Conservation (phyloP, 202 grass and related monocot species). For the Schoenoplectus tabernaemontani region DNA sequence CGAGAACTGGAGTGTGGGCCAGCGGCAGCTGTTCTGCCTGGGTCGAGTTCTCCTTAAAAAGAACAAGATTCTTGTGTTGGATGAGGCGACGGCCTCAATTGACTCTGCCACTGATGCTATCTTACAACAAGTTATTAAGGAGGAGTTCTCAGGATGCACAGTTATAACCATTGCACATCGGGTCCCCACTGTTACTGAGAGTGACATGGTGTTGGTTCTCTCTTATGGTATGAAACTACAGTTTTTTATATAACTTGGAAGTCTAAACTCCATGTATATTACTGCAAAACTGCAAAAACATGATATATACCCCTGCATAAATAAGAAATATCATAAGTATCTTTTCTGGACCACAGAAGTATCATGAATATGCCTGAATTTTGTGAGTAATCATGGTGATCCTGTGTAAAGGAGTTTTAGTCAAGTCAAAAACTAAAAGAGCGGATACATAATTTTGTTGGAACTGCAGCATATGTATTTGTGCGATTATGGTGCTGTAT, state of each 20-base stretch:
- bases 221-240: constrained; percentile 55
- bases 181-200: constrained; percentile 72
- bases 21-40: constrained; percentile 73
- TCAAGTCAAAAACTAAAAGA: neutral
- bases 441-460: neutral
- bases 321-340: neutral
- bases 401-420: neutral
- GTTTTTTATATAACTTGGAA: neutral
- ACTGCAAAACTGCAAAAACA: neutral
- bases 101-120: constrained; percentile 60
- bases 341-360: neutral
- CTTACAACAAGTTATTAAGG: constrained; percentile 57
- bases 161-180: constrained; percentile 81
- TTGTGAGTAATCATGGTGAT: neutral
- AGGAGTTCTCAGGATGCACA: constrained; percentile 58
- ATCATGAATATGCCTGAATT: neutral
- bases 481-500: neutral
- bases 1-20: constrained; percentile 71
- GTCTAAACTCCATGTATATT: neutral
- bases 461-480: neutral
- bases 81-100: constrained; percentile 76
- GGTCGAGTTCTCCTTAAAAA: constrained; percentile 45
- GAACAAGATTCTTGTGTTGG: constrained; percentile 61
- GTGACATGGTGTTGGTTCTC: constrained; percentile 87
- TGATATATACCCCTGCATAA: neutral